phyloP scores from a whole-genome alignment of 1,139 yeast genomes.

The Pneumocystis canis region DNA sequence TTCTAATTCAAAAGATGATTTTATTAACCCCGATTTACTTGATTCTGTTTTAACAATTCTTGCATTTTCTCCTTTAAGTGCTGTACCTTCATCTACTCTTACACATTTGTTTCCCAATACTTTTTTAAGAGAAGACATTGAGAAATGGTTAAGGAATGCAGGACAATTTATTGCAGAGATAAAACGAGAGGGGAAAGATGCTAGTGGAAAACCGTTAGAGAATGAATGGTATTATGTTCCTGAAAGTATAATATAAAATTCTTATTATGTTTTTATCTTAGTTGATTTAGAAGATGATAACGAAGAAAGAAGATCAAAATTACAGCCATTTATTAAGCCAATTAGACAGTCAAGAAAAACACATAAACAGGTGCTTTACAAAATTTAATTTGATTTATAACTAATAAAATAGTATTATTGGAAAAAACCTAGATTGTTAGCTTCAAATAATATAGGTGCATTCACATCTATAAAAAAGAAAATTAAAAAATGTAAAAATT shows the following conservation, averaged over 20 bases:
- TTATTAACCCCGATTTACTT: not conserved
- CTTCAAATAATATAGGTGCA: not conserved
- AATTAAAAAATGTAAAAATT: not conserved
- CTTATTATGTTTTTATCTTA: not conserved
- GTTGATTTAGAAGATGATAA: conserved; percentile 1
- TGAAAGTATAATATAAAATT: not conserved
- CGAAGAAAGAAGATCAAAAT: not conserved
- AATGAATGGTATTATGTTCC: not conserved
- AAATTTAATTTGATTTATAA: not conserved
- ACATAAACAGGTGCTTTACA: not conserved
- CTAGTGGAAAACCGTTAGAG: not conserved
- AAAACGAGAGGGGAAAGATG: conserved; percentile 2
- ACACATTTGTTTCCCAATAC: not conserved
- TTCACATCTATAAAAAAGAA: not conserved
- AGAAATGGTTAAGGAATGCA: not conserved
- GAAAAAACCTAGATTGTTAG: not conserved
- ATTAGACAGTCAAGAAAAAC: not conserved
- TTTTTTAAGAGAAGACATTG: not conserved
- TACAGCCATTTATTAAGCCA: not conserved
- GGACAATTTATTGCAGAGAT: not conserved
- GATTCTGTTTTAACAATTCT: not conserved
- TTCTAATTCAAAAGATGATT: not conserved
- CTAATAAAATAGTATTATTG: not conserved
- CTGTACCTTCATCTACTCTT: not conserved
- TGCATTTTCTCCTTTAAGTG: not conserved